Evolutionary conservation across 345 rosid genomes (phyloP), one percentile per base, ranked within the genome.

Genomic region (Populus simonii): DNA sequence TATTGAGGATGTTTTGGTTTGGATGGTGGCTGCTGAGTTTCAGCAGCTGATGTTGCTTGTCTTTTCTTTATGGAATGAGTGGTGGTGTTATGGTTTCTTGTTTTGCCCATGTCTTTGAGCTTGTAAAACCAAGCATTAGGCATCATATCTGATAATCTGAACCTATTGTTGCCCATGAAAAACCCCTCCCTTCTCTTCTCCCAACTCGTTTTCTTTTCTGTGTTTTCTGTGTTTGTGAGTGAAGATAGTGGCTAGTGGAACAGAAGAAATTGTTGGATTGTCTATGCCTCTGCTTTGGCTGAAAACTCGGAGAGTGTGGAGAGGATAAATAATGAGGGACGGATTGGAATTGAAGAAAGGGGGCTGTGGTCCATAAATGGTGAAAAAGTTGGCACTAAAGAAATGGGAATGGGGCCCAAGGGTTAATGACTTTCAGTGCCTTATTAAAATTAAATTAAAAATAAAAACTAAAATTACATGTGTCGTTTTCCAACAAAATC

Each of bases 91-190:
- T 81, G 75, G 74, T 74, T 72, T 45, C 82, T 83, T 25, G 80
- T 68, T 68, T 65, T 84, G 67, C 87, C 85, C 87, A 89, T 86
- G 81, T 86, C 89, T 73, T 75, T 92, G 41, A 93, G 94, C 89
- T 87, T 94, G 95, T 87, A 84, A 69, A 94, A 86, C 96, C 98
- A 94, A 65, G 93, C 89, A 83, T 90, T 89, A 22, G 98, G 96
- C 79, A 94, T 84, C 87, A 94, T 88, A 78, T 91, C 93, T 20
- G 94, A 88, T n/a, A 90, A 79, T 67, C 84, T 92, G 75, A 93
- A 90, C 86, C 87, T 91, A 91, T 86, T 78, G 68, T 89, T 91
- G 17, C 96, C 94, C 98, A 94, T 92, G 8, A 59, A 59, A 57
- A 39, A 7, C 17, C 9, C 65, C 59, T 1, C 23, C 23, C 59